phyloP scores from a whole-genome alignment of 306 rosid species.

The Casuarina cunninghamiana region DNA sequence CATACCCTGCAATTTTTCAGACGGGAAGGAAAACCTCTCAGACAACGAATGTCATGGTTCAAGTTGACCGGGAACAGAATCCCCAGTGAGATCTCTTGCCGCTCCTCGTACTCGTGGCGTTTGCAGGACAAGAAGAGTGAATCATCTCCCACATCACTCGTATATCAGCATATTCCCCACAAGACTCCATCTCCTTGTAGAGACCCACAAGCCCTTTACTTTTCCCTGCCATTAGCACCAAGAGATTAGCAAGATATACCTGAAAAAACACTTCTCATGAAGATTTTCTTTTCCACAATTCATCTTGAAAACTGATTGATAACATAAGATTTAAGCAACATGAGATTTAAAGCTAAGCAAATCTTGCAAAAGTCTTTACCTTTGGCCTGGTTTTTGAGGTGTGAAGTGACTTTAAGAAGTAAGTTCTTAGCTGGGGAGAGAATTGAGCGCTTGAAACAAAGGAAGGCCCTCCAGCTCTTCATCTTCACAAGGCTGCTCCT shows the following conservation, averaged over 20 bases:
- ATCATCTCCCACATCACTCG: slow-evolving; percentile 90
- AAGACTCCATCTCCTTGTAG: slow-evolving; percentile 72
- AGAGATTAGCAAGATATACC: slow-evolving; percentile 5
- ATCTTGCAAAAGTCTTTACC: slow-evolving; percentile 42
- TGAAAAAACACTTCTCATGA: too few species aligned
- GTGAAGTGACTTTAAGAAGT: slow-evolving; percentile 45
- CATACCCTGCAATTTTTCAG: neutral
- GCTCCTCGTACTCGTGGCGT: slow-evolving; percentile 22
- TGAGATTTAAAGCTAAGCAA: too few species aligned
- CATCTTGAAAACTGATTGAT: too few species aligned
- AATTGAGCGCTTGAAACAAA: slow-evolving; percentile 51
- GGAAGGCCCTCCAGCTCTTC: slow-evolving; percentile 51
- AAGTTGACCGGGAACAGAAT: slow-evolving; percentile 46
- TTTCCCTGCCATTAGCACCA: slow-evolving; percentile 43
- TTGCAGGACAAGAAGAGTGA: slow-evolving; percentile 59
- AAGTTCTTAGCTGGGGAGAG: slow-evolving; percentile 49
- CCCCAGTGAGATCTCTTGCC: slow-evolving; percentile 34
- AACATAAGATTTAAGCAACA: too few species aligned
- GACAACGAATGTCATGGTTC: slow-evolving; percentile 3
- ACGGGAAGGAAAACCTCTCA: neutral
- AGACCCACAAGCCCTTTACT: slow-evolving; percentile 58
- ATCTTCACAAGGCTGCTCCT: slow-evolving; percentile 34
- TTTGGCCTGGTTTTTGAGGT: slow-evolving; percentile 40
- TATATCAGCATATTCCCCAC: slow-evolving; percentile 78
- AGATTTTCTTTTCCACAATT: too few species aligned